A percentile compares a stretch with the other conserved stretches of the same genome.
Evolutionary conservation across 768 basidiomycete species (phyloP).

Genomic region (Jaapia argillacea): DNA sequence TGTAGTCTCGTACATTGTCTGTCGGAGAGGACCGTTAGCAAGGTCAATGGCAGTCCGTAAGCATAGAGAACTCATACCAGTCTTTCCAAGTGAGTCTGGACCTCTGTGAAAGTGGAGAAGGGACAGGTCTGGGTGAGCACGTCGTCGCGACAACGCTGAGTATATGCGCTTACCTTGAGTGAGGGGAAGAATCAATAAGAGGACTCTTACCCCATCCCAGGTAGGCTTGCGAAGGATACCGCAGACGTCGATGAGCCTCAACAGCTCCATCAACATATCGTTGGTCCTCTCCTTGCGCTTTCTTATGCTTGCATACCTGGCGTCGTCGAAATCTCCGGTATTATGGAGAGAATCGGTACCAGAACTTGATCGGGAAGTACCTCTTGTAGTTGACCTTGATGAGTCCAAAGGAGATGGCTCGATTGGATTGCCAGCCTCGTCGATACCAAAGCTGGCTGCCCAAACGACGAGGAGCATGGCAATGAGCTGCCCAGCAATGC

Average conservation of each 20-base stretch:
- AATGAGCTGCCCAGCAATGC: conserved; percentile 67
- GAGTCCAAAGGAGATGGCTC: not conserved
- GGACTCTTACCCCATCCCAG: conserved; percentile 77
- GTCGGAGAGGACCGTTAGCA: conserved; percentile 20
- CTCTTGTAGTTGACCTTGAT: not conserved
- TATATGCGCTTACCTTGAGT: conserved; percentile 57
- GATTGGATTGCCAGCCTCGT: conserved; percentile 61
- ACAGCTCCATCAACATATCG: conserved; percentile 64
- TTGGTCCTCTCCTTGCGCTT: conserved; percentile 47
- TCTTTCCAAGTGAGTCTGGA: no score
- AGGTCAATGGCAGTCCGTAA: not conserved
- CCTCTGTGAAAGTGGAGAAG: not conserved
- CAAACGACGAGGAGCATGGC: conserved; percentile 77
- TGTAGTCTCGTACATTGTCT: conserved; percentile 71
- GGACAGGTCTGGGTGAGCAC: conserved; percentile 34
- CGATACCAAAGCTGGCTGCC: conserved; percentile 84
- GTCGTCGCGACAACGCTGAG: conserved; percentile 19
- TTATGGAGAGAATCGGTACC: not conserved
- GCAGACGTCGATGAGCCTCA: conserved; percentile 72
- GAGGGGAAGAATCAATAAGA: conserved; percentile 74
- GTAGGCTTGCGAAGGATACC: conserved; percentile 72
- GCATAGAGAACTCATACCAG: conserved; percentile 18
- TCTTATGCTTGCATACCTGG: conserved; percentile 20
- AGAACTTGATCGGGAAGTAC: not conserved
- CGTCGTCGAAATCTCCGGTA: conserved; percentile 16